These are phyloP conservation scores for Beta corolliflora DNA, from an alignment of 179 eudicot species.

Conservation along the genomic window DNA sequence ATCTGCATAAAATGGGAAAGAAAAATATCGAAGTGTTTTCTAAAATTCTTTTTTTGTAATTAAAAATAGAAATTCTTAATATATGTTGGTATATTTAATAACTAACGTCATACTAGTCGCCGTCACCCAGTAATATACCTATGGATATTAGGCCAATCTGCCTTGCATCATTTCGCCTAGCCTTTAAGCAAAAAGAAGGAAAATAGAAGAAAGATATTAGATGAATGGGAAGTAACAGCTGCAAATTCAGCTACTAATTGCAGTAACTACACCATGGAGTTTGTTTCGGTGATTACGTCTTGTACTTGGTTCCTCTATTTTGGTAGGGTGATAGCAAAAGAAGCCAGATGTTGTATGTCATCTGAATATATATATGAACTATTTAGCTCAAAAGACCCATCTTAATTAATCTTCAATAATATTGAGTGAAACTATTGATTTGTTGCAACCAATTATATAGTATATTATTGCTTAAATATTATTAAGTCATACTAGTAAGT, in stretches of 20 bases:
- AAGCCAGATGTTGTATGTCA: not conserved
- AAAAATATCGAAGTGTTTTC: too few species aligned
- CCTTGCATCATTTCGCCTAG: conserved; percentile 14
- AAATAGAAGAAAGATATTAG: not conserved
- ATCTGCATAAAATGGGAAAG: too few species aligned
- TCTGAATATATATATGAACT: too few species aligned
- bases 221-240: not conserved
- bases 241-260: conserved; percentile 7
- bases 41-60: too few species aligned
- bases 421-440: too few species aligned
- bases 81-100: too few species aligned
- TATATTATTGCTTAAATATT: too few species aligned
- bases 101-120: not conserved
- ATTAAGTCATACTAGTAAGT: too few species aligned
- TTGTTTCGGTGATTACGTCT: conserved; percentile 18
- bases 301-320: conserved; percentile 1
- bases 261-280: conserved; percentile 14
- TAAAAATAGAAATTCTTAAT: too few species aligned
- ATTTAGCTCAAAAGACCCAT: too few species aligned
- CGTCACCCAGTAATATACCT: not conserved
- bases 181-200: not conserved
- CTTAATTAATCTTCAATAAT: too few species aligned
- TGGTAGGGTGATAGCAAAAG: not conserved
- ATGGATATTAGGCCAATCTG: conserved; percentile 6
- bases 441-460: too few species aligned